Conservation (phyloP, 2,329 filamentous ascomycete species). For the Aquanectria penicillioides region DNA sequence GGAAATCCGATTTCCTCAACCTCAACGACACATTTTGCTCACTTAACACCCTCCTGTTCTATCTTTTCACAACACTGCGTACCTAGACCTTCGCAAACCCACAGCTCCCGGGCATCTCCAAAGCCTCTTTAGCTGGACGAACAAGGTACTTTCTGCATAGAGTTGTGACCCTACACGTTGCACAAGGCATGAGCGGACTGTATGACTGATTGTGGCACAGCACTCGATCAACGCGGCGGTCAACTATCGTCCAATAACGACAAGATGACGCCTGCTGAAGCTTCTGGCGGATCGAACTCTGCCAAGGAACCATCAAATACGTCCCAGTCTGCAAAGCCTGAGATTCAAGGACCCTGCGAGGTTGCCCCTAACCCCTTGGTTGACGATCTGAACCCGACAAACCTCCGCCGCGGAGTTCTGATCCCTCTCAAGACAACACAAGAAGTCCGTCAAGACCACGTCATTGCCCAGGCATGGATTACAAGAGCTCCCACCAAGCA, state of each 20-base stretch:
- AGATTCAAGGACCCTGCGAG: constrained; percentile 35
- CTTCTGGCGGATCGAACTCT: constrained; percentile 14
- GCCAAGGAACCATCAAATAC: constrained; percentile 21
- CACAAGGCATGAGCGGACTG: neutral
- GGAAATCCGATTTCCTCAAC: no score
- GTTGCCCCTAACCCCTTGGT: constrained; percentile 50
- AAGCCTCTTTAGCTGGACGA: neutral
- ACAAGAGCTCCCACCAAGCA: constrained; percentile 77
- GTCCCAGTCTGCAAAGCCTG: constrained; percentile 28
- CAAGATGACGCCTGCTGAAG: constrained; percentile 31
- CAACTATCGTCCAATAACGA: neutral
- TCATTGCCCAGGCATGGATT: constrained; percentile 72
- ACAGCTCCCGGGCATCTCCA: neutral
- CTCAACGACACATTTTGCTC: no score
- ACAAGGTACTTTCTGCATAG: neutral
- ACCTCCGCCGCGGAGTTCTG: constrained; percentile 59
- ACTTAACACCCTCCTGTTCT: no score
- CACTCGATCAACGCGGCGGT: neutral
- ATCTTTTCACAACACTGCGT: no score
- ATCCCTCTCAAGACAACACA: constrained; percentile 73
- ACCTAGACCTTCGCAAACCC: neutral
- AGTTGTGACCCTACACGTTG: constrained; percentile 9
- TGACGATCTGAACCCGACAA: constrained; percentile 47
- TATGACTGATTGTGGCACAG: constrained; percentile 6
- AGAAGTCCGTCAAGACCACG: constrained; percentile 69